phyloP scores from a whole-genome alignment of 305 asterid species.

The Plantago rigida region DNA sequence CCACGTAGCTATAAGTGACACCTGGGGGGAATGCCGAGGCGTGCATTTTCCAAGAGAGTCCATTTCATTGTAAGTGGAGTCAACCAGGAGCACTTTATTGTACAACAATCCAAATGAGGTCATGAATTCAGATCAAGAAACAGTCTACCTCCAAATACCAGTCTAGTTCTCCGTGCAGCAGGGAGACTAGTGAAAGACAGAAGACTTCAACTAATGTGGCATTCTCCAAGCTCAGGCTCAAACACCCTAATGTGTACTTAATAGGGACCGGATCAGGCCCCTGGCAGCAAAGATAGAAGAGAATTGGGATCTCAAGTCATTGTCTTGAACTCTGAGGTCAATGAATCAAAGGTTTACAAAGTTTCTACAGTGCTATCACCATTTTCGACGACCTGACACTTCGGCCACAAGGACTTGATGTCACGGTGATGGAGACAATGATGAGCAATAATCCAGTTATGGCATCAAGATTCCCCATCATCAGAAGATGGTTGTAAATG shows the following conservation, averaged over 20 bases:
- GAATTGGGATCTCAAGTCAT: constrained; percentile 43
- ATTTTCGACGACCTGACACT: constrained; percentile 66
- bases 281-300: constrained; percentile 51
- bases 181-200: constrained; percentile 82
- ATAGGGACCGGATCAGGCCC: constrained; percentile 88
- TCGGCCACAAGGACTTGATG: constrained; percentile 92
- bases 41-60: constrained; percentile 70
- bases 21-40: constrained; percentile 84
- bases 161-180: constrained; percentile 70
- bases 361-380: constrained; percentile 31
- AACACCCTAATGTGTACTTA: constrained; percentile 43
- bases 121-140: constrained; percentile 41
- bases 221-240: constrained; percentile 43
- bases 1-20: constrained; percentile 78
- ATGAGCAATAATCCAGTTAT: constrained; percentile 75
- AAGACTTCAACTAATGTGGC: constrained; percentile 78
- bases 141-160: constrained; percentile 58
- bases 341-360: constrained; percentile 47
- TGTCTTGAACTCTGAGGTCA: constrained; percentile 41
- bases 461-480: constrained; percentile 85
- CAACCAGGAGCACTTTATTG: constrained; percentile 40
- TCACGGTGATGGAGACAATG: constrained; percentile 81
- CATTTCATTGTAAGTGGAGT: constrained; percentile 84
- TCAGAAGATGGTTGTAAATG: constrained; percentile 63
- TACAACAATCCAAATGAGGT: constrained; percentile 37